phyloP scores from a whole-genome alignment of 2,329 filamentous ascomycete genomes.

The Aspergillus fijiensis region DNA sequence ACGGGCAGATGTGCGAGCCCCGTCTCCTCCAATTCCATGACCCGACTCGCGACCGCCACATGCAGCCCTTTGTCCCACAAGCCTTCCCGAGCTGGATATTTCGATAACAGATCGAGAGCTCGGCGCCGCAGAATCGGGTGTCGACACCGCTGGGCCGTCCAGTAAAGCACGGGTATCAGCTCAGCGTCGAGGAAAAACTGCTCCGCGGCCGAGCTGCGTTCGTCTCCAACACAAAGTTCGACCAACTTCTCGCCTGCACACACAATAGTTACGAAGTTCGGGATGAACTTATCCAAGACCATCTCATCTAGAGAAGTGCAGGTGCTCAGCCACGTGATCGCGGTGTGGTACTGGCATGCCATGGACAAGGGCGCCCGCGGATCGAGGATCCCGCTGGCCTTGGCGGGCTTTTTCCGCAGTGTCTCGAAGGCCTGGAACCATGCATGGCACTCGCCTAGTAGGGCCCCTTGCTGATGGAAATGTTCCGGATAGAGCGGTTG shows the following conservation, averaged over 20 bases:
- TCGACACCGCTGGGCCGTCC: background rate
- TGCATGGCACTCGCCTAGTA: background rate
- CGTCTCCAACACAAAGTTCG: background rate
- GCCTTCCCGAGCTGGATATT: background rate
- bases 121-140: background rate
- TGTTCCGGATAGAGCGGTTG: background rate
- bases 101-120: background rate
- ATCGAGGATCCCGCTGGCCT: background rate
- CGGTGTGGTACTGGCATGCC: background rate
- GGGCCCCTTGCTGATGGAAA: background rate
- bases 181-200: background rate
- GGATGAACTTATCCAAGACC: background rate
- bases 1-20: background rate
- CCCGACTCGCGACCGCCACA: background rate
- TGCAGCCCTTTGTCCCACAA: background rate
- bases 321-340: background rate
- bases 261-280: background rate
- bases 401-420: background rate
- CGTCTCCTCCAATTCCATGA: background rate
- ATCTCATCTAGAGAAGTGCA: conserved; percentile 2
- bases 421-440: background rate
- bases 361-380: conserved; percentile 1
- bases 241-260: background rate
- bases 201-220: background rate
- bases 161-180: background rate